Percentiles rank a stretch among this genome's conserved stretches.
Conservation (phyloP, 176 grass and related monocot species). For the Lolium rigidum region DNA sequence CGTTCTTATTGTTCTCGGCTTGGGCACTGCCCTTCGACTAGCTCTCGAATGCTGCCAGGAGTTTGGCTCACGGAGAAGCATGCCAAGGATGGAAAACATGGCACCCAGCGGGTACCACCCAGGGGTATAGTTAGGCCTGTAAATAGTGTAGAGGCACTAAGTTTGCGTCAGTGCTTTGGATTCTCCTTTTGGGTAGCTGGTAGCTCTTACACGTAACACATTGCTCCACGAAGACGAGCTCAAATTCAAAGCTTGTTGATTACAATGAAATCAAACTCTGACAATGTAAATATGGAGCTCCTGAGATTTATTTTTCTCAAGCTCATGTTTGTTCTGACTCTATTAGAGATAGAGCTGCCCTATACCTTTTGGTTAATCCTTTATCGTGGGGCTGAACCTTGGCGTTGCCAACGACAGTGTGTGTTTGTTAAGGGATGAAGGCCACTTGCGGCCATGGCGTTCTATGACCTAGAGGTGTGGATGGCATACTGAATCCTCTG, state of each 20-base stretch:
- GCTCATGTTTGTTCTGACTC: neutral
- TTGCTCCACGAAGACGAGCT: conserved; percentile 47
- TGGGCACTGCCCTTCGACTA: conserved; percentile 92
- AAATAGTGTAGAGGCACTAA: conserved; percentile 45
- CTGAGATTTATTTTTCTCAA: neutral
- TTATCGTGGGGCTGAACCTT: neutral
- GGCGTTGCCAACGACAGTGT: neutral
- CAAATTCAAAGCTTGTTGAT: conserved; percentile 45
- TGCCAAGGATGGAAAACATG: conserved; percentile 65
- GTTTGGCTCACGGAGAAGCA: conserved; percentile 68
- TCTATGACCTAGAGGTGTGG: neutral
- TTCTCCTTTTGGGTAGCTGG: conserved; percentile 39
- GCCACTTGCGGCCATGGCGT: neutral
- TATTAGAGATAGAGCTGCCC: neutral
- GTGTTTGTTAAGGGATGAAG: neutral
- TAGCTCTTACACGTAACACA: conserved; percentile 31
- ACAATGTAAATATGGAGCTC: conserved; percentile 29
- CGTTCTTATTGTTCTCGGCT: conserved; percentile 87
- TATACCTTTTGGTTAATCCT: neutral
- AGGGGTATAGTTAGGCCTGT: conserved; percentile 67
- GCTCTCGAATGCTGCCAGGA: conserved; percentile 91
- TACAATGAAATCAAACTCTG: conserved; percentile 26
- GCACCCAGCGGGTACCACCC: conserved; percentile 70
- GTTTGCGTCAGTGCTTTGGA: conserved; percentile 28
- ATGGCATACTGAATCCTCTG: too few relatives aligned